Conservation (phyloP, 495 filamentous ascomycete genomes). For the Lasiosphaeria ovina region DNA sequence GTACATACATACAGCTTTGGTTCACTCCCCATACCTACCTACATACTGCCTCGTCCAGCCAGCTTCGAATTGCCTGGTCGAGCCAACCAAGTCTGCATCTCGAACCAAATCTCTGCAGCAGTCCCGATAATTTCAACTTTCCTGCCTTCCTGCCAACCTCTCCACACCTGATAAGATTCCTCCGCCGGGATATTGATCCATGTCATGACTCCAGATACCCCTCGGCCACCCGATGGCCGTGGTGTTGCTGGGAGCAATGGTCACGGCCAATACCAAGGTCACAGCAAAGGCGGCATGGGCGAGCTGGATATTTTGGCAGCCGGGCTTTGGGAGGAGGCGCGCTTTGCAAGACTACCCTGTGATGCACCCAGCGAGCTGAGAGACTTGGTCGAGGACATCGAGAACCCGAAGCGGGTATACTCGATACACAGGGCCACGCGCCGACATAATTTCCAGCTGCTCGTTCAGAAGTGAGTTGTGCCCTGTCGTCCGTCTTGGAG, state of each 20-base stretch:
- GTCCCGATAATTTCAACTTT: no score
- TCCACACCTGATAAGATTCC: not conserved
- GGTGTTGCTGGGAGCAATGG: not conserved
- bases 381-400: conserved; percentile 48
- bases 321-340: conserved; percentile 51
- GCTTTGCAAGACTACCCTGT: conserved; percentile 48
- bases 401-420: conserved; percentile 53
- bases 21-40: no score
- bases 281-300: conserved; percentile 8
- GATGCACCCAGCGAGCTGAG: conserved; percentile 53
- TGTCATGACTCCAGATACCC: conserved; percentile 56
- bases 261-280: conserved; percentile 4
- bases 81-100: no score
- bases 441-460: conserved; percentile 50
- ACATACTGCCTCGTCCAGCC: no score
- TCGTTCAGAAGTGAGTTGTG: conserved; percentile 53
- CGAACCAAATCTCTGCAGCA: no score
- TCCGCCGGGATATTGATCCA: conserved; percentile 22
- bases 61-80: no score
- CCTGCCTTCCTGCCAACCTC: not conserved
- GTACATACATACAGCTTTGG: no score
- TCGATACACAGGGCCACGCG: conserved; percentile 50
- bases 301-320: conserved; percentile 39
- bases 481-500: conserved; percentile 4
- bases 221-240: conserved; percentile 37